Evolutionary conservation across 805 yeast species (phyloP), one percentile per base, ranked within the genome.

Genomic region (Alloascoidea africana): DNA sequence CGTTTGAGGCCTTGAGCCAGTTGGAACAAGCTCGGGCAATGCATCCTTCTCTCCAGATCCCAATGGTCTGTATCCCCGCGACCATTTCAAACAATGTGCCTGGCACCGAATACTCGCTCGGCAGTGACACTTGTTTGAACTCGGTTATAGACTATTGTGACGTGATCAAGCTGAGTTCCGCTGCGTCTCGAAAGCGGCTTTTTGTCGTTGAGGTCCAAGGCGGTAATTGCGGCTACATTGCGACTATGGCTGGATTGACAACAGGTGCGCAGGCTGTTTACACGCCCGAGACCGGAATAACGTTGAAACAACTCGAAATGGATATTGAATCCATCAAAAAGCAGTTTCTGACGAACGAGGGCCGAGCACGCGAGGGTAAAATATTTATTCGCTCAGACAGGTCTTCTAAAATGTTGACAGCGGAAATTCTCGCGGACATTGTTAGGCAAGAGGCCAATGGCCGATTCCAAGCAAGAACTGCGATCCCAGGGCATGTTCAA

Each of bases 201-300:
- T 91, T 91, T 55, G 94, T 91, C 30, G 91, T 91, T 44, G 98
- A 91, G 55, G 96, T 87, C 14, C 98, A 93, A 63, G 99, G 98
- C 50, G 98, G 98, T 39, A 79, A 85, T 55, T 80, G 91, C 8
- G 99, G 98, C 14, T 91, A 76, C 58, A 75, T 91, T 52, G 96
- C 97, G 4, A 75, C 94, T 3, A 77, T 67, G 56, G 77, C 86
- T 14, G 82, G 87, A 15, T 67, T 89, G 36, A 81, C 83, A 34
- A 73, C 87, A 33, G 98, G 98, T 41, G 95, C 97, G 2, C 77
- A 80, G 42, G 91, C 89, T 1, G 79, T 83, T 8, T 91, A 87
- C 59, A 75, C 83, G 2, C 98, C 98, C 11, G 98, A 87, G 57
- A 76, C 76, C 43, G 79, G 81, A 35, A 76, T 84, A 38, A 59